These are phyloP conservation scores for Paramecium pentaurelia DNA, from an alignment of 73 alveolate genomes.

Conservation along the genomic window DNA sequence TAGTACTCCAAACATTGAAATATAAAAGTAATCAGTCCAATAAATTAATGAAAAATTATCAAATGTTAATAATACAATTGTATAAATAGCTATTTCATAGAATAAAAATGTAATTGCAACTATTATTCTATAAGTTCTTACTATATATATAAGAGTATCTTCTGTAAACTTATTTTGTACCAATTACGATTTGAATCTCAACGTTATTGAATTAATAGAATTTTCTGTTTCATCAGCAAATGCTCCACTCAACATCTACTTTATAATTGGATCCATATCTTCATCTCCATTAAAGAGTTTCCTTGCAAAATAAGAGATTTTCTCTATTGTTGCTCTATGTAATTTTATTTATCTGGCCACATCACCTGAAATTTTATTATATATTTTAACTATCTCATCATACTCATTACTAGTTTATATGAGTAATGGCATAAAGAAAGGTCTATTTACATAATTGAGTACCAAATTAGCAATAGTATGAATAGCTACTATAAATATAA, in stretches of 20 bases:
- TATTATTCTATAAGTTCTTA: background rate
- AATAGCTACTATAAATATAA: background rate
- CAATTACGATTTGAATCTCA: background rate
- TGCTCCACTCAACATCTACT: constrained; percentile 21
- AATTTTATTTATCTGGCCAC: background rate
- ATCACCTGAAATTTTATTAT: background rate
- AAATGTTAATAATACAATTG: background rate
- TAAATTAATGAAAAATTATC: background rate
- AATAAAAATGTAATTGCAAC: background rate
- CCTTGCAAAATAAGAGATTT: background rate
- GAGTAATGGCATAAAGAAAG: background rate
- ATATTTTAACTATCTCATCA: background rate
- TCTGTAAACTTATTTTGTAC: background rate
- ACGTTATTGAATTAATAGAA: background rate
- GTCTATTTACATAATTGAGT: background rate
- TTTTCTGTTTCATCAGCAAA: background rate
- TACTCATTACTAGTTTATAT: background rate
- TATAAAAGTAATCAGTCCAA: background rate
- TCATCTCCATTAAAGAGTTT: constrained; percentile 16
- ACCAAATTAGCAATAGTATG: background rate
- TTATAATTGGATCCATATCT: constrained; percentile 13
- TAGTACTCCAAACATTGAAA: background rate
- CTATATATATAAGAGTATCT: background rate
- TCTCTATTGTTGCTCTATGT: constrained; percentile 21
- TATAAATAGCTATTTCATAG: constrained; percentile 1